Conservation (phyloP, 352 stramenopile species). For the Thraustochytrium striatum region DNA sequence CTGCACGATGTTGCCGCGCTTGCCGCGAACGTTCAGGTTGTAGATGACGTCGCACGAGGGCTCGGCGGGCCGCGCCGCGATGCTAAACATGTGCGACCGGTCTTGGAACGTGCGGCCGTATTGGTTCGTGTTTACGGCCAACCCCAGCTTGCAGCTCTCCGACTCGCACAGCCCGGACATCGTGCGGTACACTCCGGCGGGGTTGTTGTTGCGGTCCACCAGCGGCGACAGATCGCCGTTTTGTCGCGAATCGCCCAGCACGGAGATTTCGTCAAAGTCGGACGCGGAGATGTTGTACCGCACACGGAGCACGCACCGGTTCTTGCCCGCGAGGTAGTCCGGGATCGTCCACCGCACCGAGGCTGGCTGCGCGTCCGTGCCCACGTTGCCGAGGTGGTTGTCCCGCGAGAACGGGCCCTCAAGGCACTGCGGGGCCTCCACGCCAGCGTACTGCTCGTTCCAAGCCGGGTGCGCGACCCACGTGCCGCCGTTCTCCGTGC, state of each 20-base stretch:
- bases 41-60: slow-evolving; percentile 50
- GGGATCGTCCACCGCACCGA: slow-evolving; percentile 47
- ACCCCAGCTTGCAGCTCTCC: slow-evolving; percentile 35
- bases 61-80: slow-evolving; percentile 40
- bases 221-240: slow-evolving; percentile 48
- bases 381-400: slow-evolving; percentile 58
- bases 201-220: slow-evolving; percentile 50
- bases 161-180: slow-evolving; percentile 54
- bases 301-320: slow-evolving; percentile 53
- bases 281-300: slow-evolving; percentile 56
- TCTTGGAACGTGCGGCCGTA: slow-evolving; percentile 59
- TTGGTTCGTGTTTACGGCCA: slow-evolving; percentile 58
- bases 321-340: slow-evolving; percentile 38
- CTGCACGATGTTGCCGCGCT: slow-evolving; percentile 59
- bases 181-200: slow-evolving; percentile 44
- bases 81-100: slow-evolving; percentile 54
- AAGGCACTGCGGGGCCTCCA: slow-evolving; percentile 47
- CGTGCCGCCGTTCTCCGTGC: slow-evolving; percentile 48
- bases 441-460: neutral
- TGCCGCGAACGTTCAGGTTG: slow-evolving; percentile 58
- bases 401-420: slow-evolving; percentile 54
- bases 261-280: slow-evolving; percentile 54
- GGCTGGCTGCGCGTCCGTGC: slow-evolving; percentile 47
- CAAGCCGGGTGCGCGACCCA: slow-evolving; percentile 49
- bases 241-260: slow-evolving; percentile 36